Evolutionary conservation across 495 filamentous ascomycete species (phyloP), one percentile per base, ranked within the genome.

Genomic region (Gamarada debralockiae): DNA sequence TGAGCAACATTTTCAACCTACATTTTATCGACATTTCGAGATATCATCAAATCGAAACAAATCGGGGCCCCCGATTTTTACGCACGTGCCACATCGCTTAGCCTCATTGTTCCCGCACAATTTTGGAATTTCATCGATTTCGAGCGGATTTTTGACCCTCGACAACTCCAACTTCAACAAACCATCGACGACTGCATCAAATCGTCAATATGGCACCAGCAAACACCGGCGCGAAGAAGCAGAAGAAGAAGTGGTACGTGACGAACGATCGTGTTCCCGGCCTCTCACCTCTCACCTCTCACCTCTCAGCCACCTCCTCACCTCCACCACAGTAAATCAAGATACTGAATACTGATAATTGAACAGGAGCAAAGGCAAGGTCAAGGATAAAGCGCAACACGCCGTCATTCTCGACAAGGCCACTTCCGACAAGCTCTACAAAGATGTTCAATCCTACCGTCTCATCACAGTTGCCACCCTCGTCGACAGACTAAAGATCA

Each of bases 301-400:
- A 29, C 27, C 10, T 29, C 5, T 10, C 10, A 4, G 27, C 27
- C 4, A 5, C 27, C 4, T 29, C 27, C 10, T 10, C 27, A 29
- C 10, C 10, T 29, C 27, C 5, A 29, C 27, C 4, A 5, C 27
- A 29, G 27, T 29, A 4, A 29, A 29, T 29, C 10, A 29, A 29
- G 27, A 29, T 4, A 29, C 10, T 29, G 27, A 29, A 5, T 29
- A 10, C 27, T 29, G 10, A 29, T 29, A 10, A 29, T 29, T 10
- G 27, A 29, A 29, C 27, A 29, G 27, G 27, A 29, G 27, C 10
- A 29, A 29, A 29, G 27, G 27, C 17, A 64, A 65, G 96, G 95
- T 99, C 79, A 99, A 99, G 92, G 95, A 99, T 83, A 99, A 99
- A 90, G 92, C 95, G 73, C 87, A 97, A 75, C 95, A 99, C 82